phyloP scores from a whole-genome alignment of 2,329 filamentous ascomycete species.

The Fusarium papillatum region DNA sequence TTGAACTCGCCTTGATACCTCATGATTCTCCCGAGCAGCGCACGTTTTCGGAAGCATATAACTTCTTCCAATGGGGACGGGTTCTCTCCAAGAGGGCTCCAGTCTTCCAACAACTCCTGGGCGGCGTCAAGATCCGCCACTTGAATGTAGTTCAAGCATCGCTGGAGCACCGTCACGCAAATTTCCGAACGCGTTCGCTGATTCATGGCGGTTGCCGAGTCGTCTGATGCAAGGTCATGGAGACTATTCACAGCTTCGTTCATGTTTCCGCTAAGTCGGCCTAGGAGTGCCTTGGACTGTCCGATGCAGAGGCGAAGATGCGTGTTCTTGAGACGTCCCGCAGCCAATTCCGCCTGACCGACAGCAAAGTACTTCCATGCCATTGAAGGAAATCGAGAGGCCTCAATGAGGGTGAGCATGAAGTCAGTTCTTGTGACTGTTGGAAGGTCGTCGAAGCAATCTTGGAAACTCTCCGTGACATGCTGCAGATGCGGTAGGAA shows the following conservation, averaged over 20 bases:
- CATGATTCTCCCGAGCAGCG: conserved; percentile 35
- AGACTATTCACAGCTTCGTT: conserved; percentile 31
- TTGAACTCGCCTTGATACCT: conserved; percentile 32
- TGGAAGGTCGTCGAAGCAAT: conserved; percentile 29
- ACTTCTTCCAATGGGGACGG: conserved; percentile 30
- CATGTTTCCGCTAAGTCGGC: conserved; percentile 37
- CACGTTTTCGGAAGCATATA: conserved; percentile 33
- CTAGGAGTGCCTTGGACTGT: conserved; percentile 35
- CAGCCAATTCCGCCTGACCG: conserved; percentile 29
- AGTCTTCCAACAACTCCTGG: conserved; percentile 29
- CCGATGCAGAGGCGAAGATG: conserved; percentile 35
- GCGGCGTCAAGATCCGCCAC: conserved; percentile 33
- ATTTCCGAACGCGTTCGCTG: conserved; percentile 33
- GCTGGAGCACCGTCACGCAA: conserved; percentile 29
- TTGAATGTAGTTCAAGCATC: conserved; percentile 34
- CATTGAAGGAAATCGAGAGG: conserved; percentile 40
- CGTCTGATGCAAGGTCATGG: conserved; percentile 17
- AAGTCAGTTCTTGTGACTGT: conserved; percentile 30
- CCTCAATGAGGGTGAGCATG: conserved; percentile 39
- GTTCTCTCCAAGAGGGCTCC: conserved; percentile 24
- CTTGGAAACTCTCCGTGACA: conserved; percentile 26
- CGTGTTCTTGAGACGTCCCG: conserved; percentile 30
- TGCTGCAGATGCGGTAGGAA: conserved; percentile 37
- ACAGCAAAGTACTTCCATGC: conserved; percentile 40
- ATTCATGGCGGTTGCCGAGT: conserved; percentile 6